These are phyloP conservation scores for Fusarium mundagurra DNA, from an alignment of 2,329 filamentous ascomycete genomes.

Conservation along the genomic window DNA sequence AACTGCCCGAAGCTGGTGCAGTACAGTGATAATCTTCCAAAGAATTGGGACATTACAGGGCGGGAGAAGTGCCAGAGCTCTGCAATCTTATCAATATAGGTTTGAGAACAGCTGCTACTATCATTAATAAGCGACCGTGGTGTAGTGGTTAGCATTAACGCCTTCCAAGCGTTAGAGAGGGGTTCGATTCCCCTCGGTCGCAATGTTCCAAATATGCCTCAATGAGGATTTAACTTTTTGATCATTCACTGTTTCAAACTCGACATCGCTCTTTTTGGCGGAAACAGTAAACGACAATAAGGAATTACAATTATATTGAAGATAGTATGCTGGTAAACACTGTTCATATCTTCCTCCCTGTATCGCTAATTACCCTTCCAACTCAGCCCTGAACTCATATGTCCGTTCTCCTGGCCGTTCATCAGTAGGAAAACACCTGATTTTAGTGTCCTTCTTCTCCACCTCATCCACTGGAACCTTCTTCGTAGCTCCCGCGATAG, in stretches of 20 bases:
- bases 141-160: constrained; percentile 28
- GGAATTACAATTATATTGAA: neutral
- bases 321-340: neutral
- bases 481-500: constrained; percentile 29
- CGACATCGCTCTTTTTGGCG: neutral
- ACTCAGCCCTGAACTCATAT: constrained; percentile 30
- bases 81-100: accelerated
- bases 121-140: constrained; percentile 7
- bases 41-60: too few species aligned
- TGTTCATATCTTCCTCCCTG: neutral
- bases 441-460: constrained; percentile 16
- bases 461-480: constrained; percentile 18
- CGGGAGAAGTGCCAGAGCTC: neutral
- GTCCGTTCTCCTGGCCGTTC: neutral
- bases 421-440: constrained; percentile 22
- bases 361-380: neutral
- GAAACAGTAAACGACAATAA: neutral
- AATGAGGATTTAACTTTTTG: accelerated
- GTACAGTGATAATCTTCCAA: neutral
- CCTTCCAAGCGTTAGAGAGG: constrained; percentile 25
- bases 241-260: accelerated
- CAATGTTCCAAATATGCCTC: neutral
- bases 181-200: constrained; percentile 21
- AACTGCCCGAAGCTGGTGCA: neutral
- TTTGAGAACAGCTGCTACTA: accelerated